phyloP scores from a whole-genome alignment of 163 green algal genomes.

The Coccomyxa subellipsoidea region DNA sequence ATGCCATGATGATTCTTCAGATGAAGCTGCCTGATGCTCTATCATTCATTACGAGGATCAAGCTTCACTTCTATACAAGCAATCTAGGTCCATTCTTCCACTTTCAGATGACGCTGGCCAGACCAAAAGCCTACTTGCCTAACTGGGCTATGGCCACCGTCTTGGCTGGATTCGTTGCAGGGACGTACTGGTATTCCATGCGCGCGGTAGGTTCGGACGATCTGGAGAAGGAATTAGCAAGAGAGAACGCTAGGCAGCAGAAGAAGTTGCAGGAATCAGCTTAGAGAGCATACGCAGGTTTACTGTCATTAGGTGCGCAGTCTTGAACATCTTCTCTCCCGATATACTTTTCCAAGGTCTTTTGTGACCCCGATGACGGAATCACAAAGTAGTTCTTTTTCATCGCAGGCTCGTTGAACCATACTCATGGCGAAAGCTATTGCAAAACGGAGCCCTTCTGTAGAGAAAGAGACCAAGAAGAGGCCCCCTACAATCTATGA shows the following conservation, averaged over 20 bases:
- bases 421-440: slow-evolving; percentile 20
- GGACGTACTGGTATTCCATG: slow-evolving; percentile 57
- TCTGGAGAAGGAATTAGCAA: slow-evolving; percentile 42
- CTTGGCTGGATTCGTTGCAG: slow-evolving; percentile 39
- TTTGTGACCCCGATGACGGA: not conserved
- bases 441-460: slow-evolving; percentile 10
- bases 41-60: no score
- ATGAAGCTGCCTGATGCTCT: no score
- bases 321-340: not conserved
- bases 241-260: slow-evolving; percentile 33
- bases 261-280: slow-evolving; percentile 6
- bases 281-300: not conserved
- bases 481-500: slow-evolving; percentile 51
- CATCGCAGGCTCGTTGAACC: not conserved
- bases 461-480: not conserved
- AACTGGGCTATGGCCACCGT: slow-evolving; percentile 37
- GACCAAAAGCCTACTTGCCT: slow-evolving; percentile 7
- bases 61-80: no score
- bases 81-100: not conserved
- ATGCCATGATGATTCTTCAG: no score
- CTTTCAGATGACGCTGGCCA: not conserved
- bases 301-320: no score
- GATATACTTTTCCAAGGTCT: not conserved
- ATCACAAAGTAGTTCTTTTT: no score
- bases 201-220: slow-evolving; percentile 42